These are phyloP conservation scores for Miscanthus sacchariflorus DNA, from an alignment of 202 grass and related monocot species.

Conservation along the genomic window DNA sequence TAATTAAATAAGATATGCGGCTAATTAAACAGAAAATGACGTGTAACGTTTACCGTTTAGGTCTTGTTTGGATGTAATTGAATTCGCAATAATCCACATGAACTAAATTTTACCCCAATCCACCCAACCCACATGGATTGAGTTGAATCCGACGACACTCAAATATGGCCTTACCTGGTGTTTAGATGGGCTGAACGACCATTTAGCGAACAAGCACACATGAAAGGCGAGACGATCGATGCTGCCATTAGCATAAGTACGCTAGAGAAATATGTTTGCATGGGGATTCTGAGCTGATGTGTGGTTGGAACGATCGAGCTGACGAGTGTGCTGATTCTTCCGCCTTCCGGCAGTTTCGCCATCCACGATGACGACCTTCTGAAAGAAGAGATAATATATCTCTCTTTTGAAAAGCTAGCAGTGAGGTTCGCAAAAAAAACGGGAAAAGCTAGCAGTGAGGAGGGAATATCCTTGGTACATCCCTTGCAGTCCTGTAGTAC, in stretches of 20 bases:
- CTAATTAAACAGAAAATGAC: neutral
- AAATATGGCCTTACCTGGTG: neutral
- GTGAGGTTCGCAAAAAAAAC: neutral
- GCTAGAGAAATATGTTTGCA: neutral
- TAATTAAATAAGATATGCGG: neutral
- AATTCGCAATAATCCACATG: no score
- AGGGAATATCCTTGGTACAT: constrained; percentile 55
- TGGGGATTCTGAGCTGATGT: neutral
- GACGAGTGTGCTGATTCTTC: neutral
- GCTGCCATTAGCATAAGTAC: neutral
- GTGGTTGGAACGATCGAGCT: neutral
- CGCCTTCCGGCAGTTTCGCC: neutral
- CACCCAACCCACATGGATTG: no score
- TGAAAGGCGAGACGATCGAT: neutral
- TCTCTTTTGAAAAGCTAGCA: no score
- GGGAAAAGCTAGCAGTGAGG: neutral
- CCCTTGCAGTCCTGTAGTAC: constrained; percentile 7
- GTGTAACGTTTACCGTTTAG: neutral
- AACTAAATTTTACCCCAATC: no score
- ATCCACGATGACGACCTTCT: neutral
- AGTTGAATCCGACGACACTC: no score
- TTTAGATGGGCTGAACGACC: neutral
- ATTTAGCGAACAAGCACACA: neutral
- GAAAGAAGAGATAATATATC: neutral
- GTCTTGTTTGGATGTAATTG: no score